A percentile compares a stretch with the other conserved stretches of the same genome.
phyloP scores from a whole-genome alignment of 1,139 yeast species.

The Sugiyamaella sp. region DNA sequence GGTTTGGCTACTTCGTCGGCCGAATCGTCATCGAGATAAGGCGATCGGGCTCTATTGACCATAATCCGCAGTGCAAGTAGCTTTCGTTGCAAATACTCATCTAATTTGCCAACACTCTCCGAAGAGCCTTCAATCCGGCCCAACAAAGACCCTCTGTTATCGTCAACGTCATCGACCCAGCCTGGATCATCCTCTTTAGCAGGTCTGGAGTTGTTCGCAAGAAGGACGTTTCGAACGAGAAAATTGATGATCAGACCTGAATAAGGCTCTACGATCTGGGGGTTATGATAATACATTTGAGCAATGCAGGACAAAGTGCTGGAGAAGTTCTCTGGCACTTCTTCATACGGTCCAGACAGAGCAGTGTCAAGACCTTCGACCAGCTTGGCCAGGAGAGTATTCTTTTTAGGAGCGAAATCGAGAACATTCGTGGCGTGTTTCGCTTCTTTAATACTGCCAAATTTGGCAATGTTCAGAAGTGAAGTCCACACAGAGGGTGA shows the following conservation, averaged over 20 bases:
- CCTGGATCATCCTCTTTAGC: slow-evolving; percentile 32
- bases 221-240: slow-evolving; percentile 62
- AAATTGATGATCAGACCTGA: slow-evolving; percentile 62
- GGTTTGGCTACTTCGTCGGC: slow-evolving; percentile 56
- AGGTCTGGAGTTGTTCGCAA: slow-evolving; percentile 46
- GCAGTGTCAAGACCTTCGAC: slow-evolving; percentile 39
- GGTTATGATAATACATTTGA: slow-evolving; percentile 59
- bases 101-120: slow-evolving; percentile 25
- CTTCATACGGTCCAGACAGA: slow-evolving; percentile 47
- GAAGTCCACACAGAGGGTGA: slow-evolving; percentile 35
- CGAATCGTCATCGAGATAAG: slow-evolving; percentile 43
- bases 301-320: slow-evolving; percentile 64
- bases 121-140: not conserved
- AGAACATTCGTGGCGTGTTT: slow-evolving; percentile 65
- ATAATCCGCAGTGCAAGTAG: slow-evolving; percentile 58
- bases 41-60: slow-evolving; percentile 61
- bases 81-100: slow-evolving; percentile 46
- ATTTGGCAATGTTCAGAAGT: slow-evolving; percentile 49
- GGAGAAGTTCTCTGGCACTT: slow-evolving; percentile 43
- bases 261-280: slow-evolving; percentile 55
- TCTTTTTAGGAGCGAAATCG: slow-evolving; percentile 49
- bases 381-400: slow-evolving; percentile 47
- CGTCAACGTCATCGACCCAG: slow-evolving; percentile 33
- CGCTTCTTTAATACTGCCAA: slow-evolving; percentile 65
- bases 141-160: slow-evolving; percentile 34